Base-by-base conservation (phyloP, 1,139 yeast species). In the Kurtzmaniella quercitrusa region DNA sequence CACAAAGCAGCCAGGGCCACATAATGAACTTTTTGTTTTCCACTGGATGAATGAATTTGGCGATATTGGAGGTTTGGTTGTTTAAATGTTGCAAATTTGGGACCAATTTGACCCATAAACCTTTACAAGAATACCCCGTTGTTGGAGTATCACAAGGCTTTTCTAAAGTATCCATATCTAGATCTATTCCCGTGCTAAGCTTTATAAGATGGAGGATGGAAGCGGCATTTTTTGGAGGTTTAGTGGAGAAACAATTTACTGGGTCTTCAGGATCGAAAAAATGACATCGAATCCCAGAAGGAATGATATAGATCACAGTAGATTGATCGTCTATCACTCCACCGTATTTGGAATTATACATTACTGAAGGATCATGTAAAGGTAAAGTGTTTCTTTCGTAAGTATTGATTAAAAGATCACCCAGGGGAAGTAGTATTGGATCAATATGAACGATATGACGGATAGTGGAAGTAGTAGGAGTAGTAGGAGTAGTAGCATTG, bases 201-300 rank as follows among this genome's bases (percentile, higher is more conserved):
- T 72, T 68, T 16, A 85, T 57, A 10, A 82, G 68, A 29, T 68
- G 65, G 12, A 77, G 52, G 8, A 86, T 60, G 19, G 68, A 68
- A 4, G 72, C 75, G 12, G 70, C 63, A 52, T 81, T 80, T 34
- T 72, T 65, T 0, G 88, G 86, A 1, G 80, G 73, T 6, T 70
- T 60, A 25, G 56, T 58, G 1, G 78, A 66, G 23, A 78, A 58
- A 17, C 79, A 75, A 15, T 66, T 70, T 4, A 57, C 52, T 14
- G 75, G 54, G 19, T 73, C 67, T 2, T 62, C 53, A 6, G 74
- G 70, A 31, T 82, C 79, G 44, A 60, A 70, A 34, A 83, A 65
- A 49, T 79, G 82, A 43, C 88, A 86, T 43, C 90, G 65, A 15
- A 85, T 81, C 0, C 91, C 94, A 11, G 90, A 81, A 0, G 95